phyloP scores from a whole-genome alignment of 805 yeast species.

The Sporopachydermia lactativora region DNA sequence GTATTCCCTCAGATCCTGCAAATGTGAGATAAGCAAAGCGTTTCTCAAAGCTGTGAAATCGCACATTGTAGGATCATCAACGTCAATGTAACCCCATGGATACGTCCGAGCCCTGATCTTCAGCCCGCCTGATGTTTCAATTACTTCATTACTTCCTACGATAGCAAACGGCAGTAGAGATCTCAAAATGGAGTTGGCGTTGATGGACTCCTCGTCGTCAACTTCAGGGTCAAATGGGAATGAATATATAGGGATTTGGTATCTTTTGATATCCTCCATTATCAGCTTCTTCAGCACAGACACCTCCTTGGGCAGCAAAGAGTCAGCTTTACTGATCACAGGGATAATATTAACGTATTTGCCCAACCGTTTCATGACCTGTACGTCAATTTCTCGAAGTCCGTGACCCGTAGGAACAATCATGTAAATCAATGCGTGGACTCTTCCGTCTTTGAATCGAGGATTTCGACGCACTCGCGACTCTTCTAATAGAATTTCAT shows the following conservation, averaged over 20 bases:
- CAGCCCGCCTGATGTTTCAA: slow-evolving; percentile 28
- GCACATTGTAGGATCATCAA: slow-evolving; percentile 59
- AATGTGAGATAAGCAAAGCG: slow-evolving; percentile 66
- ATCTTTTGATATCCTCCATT: slow-evolving; percentile 58
- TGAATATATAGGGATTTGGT: slow-evolving; percentile 58
- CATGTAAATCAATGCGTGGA: slow-evolving; percentile 61
- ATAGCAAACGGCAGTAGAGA: slow-evolving; percentile 53
- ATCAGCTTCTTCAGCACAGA: slow-evolving; percentile 59
- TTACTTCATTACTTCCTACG: slow-evolving; percentile 54
- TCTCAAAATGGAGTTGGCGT: slow-evolving; percentile 50
- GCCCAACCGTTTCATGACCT: slow-evolving; percentile 64
- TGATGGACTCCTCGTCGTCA: slow-evolving; percentile 48
- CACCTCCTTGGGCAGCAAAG: slow-evolving; percentile 64
- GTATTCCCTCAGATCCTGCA: slow-evolving; percentile 76
- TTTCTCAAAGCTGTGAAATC: slow-evolving; percentile 75
- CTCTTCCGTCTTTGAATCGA: slow-evolving; percentile 71
- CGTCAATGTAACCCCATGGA: slow-evolving; percentile 46
- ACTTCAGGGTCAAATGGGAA: slow-evolving; percentile 44
- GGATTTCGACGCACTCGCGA: slow-evolving; percentile 76
- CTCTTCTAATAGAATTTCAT: slow-evolving; percentile 70
- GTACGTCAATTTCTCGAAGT: slow-evolving; percentile 61
- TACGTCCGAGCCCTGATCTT: slow-evolving; percentile 36
- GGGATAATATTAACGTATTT: slow-evolving; percentile 78
- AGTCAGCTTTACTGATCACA: slow-evolving; percentile 73
- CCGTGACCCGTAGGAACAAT: slow-evolving; percentile 82